Evolutionary conservation across 129 eudicot genomes (phyloP).

Genomic region (Saussurea involucrata): DNA sequence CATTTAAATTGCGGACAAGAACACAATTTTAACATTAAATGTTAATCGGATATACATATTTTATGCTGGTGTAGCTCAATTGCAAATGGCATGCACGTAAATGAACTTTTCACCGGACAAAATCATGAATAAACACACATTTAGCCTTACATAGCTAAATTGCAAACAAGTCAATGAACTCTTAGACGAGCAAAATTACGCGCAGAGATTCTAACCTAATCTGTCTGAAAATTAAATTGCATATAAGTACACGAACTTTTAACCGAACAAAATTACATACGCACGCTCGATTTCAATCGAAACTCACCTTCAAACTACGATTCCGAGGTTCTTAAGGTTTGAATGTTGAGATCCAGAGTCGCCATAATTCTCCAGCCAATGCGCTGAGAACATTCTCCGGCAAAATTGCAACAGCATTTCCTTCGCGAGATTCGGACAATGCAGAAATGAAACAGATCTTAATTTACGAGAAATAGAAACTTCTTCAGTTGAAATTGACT

Average conservation of each 20-base stretch:
- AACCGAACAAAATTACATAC: background rate
- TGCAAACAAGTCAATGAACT: background rate
- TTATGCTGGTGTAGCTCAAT: background rate
- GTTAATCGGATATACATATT: background rate
- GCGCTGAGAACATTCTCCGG: constrained; percentile 1
- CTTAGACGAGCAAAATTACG: background rate
- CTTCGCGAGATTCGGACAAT: constrained; percentile 2
- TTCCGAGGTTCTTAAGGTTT: background rate
- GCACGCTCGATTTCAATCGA: background rate
- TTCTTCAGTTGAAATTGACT: background rate
- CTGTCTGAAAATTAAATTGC: background rate
- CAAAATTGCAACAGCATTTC: background rate
- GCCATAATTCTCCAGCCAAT: background rate
- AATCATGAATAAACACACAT: background rate
- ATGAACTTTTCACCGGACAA: background rate
- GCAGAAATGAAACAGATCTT: constrained; percentile 4
- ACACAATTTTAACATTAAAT: background rate
- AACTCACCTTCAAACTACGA: constrained; percentile 16
- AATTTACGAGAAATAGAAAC: constrained; percentile 11
- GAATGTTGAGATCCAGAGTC: background rate
- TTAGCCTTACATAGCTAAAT: background rate
- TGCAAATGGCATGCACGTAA: background rate
- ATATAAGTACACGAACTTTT: background rate
- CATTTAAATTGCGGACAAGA: background rate
- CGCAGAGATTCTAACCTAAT: background rate